Percentiles rank a stretch among this genome's conserved stretches.
These are phyloP conservation scores for Jatropha podagrica DNA, from an alignment of 441 rosid genomes.

Conservation along the genomic window DNA sequence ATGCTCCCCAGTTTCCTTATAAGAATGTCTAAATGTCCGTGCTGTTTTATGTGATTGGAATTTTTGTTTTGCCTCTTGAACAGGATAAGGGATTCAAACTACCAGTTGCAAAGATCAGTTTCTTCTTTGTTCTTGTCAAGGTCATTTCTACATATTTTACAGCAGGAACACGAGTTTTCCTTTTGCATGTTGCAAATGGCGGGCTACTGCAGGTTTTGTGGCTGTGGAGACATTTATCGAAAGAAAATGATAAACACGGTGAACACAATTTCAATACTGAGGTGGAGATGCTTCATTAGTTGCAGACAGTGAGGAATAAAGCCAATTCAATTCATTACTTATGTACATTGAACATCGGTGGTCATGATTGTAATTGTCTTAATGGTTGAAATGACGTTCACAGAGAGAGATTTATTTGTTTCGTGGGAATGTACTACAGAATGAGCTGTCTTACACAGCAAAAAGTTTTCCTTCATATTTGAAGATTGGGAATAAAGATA, in stretches of 20 bases:
- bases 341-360: not conserved
- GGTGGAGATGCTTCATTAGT: constrained; percentile 2
- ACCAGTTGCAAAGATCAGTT: constrained; percentile 29
- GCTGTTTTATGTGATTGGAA: not conserved
- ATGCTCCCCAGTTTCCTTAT: not conserved
- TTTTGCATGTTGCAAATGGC: constrained; percentile 50
- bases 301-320: constrained; percentile 7
- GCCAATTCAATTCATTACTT: not conserved
- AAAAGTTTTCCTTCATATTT: not conserved
- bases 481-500: not conserved
- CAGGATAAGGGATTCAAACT: constrained; percentile 35
- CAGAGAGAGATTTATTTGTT: not conserved
- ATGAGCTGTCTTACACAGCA: no score
- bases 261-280: not conserved
- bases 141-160: constrained; percentile 29
- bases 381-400: not conserved
- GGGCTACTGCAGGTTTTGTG: constrained; percentile 55
- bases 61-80: not conserved
- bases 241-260: constrained; percentile 8
- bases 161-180: constrained; percentile 25
- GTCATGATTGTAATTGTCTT: not conserved
- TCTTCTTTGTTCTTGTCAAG: constrained; percentile 40
- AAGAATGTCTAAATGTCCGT: not conserved
- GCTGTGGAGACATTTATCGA: constrained; percentile 37
- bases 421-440: no score